Conservation (phyloP, 1,284 basidiomycete genomes). For the Exobasidium rhododendri region DNA sequence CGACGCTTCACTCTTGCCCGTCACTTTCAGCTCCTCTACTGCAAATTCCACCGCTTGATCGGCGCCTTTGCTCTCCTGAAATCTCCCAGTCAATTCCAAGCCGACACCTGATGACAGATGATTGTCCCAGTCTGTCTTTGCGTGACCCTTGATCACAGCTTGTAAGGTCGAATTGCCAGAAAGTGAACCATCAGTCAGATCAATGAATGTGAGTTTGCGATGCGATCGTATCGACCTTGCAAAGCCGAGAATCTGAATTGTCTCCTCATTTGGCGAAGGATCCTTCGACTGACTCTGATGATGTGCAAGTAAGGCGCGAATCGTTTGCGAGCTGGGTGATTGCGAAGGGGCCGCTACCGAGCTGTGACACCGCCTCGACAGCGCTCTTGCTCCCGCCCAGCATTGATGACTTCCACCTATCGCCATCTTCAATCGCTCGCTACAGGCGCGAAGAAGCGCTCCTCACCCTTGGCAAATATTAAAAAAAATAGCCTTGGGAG, state of each 20-base stretch:
- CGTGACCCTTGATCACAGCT: constrained; percentile 28
- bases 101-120: constrained; percentile 38
- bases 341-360: too few species aligned
- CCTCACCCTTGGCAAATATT: too few species aligned
- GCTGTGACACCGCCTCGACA: too few species aligned
- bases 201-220: constrained; percentile 36
- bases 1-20: constrained; percentile 15
- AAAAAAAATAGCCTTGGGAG: too few species aligned
- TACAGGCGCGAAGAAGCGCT: too few species aligned
- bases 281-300: not conserved
- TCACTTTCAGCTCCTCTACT: constrained; percentile 13
- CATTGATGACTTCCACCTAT: too few species aligned
- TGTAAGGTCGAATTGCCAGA: constrained; percentile 35
- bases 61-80: constrained; percentile 24
- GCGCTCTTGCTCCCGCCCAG: too few species aligned
- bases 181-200: constrained; percentile 46
- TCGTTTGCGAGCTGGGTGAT: too few species aligned
- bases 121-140: not conserved
- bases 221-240: constrained; percentile 11
- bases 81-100: constrained; percentile 25
- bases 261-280: not conserved
- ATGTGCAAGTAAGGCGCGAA: not conserved
- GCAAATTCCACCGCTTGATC: constrained; percentile 42
- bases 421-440: too few species aligned
- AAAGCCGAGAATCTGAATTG: constrained; percentile 7